Base-by-base conservation (phyloP, 2,329 filamentous ascomycete species). In the Colletotrichum sp. region DNA sequence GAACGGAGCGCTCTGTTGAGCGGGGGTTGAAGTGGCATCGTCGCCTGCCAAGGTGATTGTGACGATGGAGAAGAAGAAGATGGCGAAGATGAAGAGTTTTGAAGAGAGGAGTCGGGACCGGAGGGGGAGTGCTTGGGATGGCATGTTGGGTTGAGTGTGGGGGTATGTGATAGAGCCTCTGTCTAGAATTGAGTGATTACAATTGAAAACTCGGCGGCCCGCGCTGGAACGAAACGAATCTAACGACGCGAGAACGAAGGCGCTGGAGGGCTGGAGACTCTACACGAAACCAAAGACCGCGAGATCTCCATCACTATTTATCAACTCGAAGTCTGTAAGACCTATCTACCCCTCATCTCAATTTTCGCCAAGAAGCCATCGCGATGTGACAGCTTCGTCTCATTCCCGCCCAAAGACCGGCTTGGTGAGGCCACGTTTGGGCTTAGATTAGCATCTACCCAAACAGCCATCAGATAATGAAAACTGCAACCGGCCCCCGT, bases 1-100 rank as follows among this genome's bases (percentile, higher is more conserved):
- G 74, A 84, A 85, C 26, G 81, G 71, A 1, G 76, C 39, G n/a
- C 77, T 80, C 28, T 68, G 57, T 13, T 78, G 75, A 3, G 76
- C 70, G 6, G 77, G 62, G n/a, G 74, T 69, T 13, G 76, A 78
- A 15, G 76, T 78, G 1, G 76, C 68, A 15, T 70, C 72, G 15
- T 77, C 73, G 28, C 70, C 59, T 12, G 70, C 76, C 9, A 34
- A 28, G 30, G 30, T 26, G 30, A 76, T 39, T n/a, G 36, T 55
- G 34, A 52, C 3, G 32, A 73, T 65, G 62, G 26, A 65, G 59
- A 69, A 57, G 52, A 74, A 15, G 24, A 63, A 21, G 3, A 70
- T 1, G 30, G 44, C 64, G n/a, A 62, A 24, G 3, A 64, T n/a
- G 71, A 24, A 39, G 32, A 36, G 28, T 18, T 34, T 64, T 18